Evolutionary conservation across 1,284 basidiomycete genomes (phyloP), one percentile per base, ranked within the genome.

Genomic region (Ustilago shanxiensis): DNA sequence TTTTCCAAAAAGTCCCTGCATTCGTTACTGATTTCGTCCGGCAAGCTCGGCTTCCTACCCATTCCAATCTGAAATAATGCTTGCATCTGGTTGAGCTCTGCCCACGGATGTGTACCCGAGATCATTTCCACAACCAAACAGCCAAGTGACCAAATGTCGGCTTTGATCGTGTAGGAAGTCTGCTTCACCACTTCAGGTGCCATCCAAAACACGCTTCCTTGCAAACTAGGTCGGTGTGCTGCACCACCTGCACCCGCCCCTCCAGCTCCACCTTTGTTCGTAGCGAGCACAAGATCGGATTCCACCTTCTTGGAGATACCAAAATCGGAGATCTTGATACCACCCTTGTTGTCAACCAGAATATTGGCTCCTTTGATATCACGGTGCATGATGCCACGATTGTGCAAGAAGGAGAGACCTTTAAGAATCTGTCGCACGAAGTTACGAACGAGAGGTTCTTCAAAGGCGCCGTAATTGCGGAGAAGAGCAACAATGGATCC

Each of bases 291-390:
- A 52, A 71, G 44, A 45, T 80, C 95, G 31, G 93, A 94, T 86
- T 98, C 95, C 35, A 95, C 93, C 87, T 97, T 97, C 88, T 99
- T 99, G 22, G 94, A 96, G 81, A 99, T 98, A 77, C 97, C 97
- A 83, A 99, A 99, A 87, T 99, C 97, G 5, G 94, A 95, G 51
- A 99, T 98, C 88, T 99, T 99, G 88, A 98, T 93, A 11, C 95
- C 95, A 9, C 95, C 95, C 87, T 97, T 98, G 88, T 98, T 98
- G 87, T 99, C 96, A 13, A 98, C 95, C 61, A 99, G 90, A 67
- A 99, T 97, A 86, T 99, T 98, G 47, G 94, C 96, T 26, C 96
- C 96, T 84, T 98, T 99, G 88, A 99, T 98, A 84, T 99, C 96
- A 28, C 96, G 93, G 87, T 99, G 96, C 66, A 99, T 95, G 86